Percentiles rank a stretch among this genome's conserved stretches.
These are phyloP conservation scores for Termitomyces sp. DNA, from an alignment of 1,284 basidiomycete species.

Conservation along the genomic window DNA sequence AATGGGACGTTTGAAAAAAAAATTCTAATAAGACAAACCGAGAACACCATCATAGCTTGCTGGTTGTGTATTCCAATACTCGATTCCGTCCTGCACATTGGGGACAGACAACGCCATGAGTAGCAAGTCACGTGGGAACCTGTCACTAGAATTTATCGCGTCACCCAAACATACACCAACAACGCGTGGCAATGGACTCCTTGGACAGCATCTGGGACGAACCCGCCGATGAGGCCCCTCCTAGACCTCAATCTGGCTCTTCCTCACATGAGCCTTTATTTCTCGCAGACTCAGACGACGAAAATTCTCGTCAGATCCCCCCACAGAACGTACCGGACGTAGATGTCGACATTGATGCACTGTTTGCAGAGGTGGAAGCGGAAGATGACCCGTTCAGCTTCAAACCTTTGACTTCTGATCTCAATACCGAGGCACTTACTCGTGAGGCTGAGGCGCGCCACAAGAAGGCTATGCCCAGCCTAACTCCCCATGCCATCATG, in stretches of 20 bases:
- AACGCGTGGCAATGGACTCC: conserved; percentile 34
- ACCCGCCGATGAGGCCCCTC: conserved; percentile 14
- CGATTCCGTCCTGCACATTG: conserved; percentile 62
- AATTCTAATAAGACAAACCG: conserved; percentile 40
- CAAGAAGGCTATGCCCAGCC: conserved; percentile 29
- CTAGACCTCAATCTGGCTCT: conserved; percentile 15
- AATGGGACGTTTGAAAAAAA: not conserved
- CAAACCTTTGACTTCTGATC: conserved; percentile 39
- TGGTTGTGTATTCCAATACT: conserved; percentile 73
- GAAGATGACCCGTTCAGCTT: conserved; percentile 33
- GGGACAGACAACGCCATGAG: conserved; percentile 19
- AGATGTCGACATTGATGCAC: conserved; percentile 50
- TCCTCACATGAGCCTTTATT: conserved; percentile 20
- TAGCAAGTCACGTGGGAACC: conserved; percentile 9
- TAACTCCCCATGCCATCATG: conserved; percentile 39
- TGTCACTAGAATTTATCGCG: conserved; percentile 22
- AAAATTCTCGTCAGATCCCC: conserved; percentile 26
- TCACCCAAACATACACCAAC: conserved; percentile 31
- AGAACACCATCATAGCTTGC: conserved; percentile 70
- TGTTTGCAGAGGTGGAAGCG: conserved; percentile 56
- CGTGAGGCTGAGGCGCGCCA: conserved; percentile 46
- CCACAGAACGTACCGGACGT: conserved; percentile 19
- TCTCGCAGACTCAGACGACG: conserved; percentile 32
- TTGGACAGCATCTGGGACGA: conserved; percentile 34
- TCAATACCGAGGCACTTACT: conserved; percentile 47